Percentiles rank a stretch among this genome's conserved stretches.
Conservation (phyloP, 2,329 filamentous ascomycete genomes). For the Stylonectria norvegica region DNA sequence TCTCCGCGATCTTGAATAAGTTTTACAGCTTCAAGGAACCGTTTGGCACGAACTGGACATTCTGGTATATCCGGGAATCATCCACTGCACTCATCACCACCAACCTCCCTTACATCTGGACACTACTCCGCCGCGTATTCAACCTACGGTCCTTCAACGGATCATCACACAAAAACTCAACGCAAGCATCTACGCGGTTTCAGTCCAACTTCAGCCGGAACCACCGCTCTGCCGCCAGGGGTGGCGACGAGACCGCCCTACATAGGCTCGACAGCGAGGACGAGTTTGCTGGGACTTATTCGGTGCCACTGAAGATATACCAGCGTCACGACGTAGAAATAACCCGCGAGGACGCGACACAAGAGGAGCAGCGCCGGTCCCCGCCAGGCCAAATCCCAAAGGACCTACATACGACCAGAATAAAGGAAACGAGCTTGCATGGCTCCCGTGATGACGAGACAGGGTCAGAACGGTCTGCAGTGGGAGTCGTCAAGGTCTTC, state of each 20-base stretch:
- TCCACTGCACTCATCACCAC: slow-evolving; percentile 42
- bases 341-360: slow-evolving; percentile 20
- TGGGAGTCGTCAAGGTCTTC: slow-evolving; percentile 26
- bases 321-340: slow-evolving; percentile 34
- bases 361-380: slow-evolving; percentile 17
- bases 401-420: slow-evolving; percentile 10
- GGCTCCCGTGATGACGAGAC: slow-evolving; percentile 24
- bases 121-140: slow-evolving; percentile 36
- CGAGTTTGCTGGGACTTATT: slow-evolving; percentile 31
- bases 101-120: slow-evolving; percentile 42
- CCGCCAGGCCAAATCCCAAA: slow-evolving; percentile 20
- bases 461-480: slow-evolving; percentile 23
- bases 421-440: slow-evolving; percentile 18
- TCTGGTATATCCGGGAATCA: slow-evolving; percentile 44
- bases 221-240: slow-evolving; percentile 23
- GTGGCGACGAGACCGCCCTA: slow-evolving; percentile 21
- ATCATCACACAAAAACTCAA: slow-evolving; percentile 28
- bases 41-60: slow-evolving; percentile 37
- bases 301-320: slow-evolving; percentile 37
- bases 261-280: slow-evolving; percentile 36
- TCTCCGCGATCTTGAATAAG: slow-evolving; percentile 46
- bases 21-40: slow-evolving; percentile 40
- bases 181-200: slow-evolving; percentile 24
- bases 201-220: slow-evolving; percentile 25
- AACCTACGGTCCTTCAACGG: slow-evolving; percentile 34